These are phyloP conservation scores for Phytopythium litorale DNA, from an alignment of 352 stramenopile genomes.

Conservation along the genomic window DNA sequence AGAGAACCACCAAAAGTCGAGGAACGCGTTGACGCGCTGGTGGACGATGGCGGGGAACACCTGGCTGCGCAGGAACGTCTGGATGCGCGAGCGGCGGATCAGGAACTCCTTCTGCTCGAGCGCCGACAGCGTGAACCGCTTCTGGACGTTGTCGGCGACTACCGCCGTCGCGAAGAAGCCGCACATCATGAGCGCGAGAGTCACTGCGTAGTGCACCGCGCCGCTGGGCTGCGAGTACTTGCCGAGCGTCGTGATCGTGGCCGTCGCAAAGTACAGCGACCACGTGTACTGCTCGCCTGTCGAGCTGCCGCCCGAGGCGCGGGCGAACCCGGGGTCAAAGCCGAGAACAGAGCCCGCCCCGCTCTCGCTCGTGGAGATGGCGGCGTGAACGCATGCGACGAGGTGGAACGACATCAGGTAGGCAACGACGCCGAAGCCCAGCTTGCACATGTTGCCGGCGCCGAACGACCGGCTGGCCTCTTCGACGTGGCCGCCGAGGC, in stretches of 20 bases:
- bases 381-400: conserved; percentile 21
- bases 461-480: conserved; percentile 30
- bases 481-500: conserved; percentile 19
- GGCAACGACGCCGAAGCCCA: conserved; percentile 7
- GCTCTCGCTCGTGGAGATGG: not conserved
- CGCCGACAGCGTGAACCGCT: conserved; percentile 37
- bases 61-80: conserved; percentile 47
- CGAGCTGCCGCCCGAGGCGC: not conserved
- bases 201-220: conserved; percentile 22
- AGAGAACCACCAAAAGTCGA: conserved; percentile 70
- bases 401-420: conserved; percentile 29
- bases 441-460: conserved; percentile 7
- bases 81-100: conserved; percentile 40
- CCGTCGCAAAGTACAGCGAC: conserved; percentile 40
- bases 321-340: not conserved
- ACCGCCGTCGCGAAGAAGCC: conserved; percentile 34
- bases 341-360: not conserved
- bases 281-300: conserved; percentile 26
- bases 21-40: conserved; percentile 49
- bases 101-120: conserved; percentile 67
- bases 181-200: conserved; percentile 39
- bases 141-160: conserved; percentile 43
- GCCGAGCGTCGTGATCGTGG: conserved; percentile 39
- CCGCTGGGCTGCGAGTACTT: conserved; percentile 35
- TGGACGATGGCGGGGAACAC: conserved; percentile 37